Percentiles rank a stretch among this genome's conserved stretches.
These are phyloP conservation scores for Coemansia biformis DNA, from an alignment of 192 early-diverging fungal genomes.

Conservation along the genomic window DNA sequence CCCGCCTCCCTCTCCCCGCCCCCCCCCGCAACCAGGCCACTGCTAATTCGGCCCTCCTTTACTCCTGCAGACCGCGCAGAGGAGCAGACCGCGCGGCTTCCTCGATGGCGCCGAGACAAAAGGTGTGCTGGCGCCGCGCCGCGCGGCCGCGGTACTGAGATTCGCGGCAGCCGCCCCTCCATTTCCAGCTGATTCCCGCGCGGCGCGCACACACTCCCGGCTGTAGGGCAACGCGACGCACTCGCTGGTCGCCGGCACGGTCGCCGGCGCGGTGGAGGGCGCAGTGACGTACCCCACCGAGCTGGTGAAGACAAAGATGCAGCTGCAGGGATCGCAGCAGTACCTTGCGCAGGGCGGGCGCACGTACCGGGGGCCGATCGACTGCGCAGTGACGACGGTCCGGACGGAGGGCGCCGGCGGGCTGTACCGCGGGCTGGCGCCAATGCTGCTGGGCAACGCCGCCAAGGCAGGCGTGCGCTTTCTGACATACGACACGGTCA, in stretches of 20 bases:
- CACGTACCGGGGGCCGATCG: slow-evolving; percentile 72
- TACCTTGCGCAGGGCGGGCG: slow-evolving; percentile 33
- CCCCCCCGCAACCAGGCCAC: too few relatives aligned
- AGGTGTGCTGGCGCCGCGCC: too few relatives aligned
- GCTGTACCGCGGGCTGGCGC: slow-evolving; percentile 83
- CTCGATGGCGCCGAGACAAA: too few relatives aligned
- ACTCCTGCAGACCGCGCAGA: too few relatives aligned
- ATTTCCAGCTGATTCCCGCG: too few relatives aligned
- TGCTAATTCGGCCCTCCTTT: too few relatives aligned
- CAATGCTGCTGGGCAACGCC: slow-evolving; percentile 87
- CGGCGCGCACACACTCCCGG: too few relatives aligned
- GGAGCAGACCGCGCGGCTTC: too few relatives aligned
- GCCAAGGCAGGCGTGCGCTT: slow-evolving; percentile 91
- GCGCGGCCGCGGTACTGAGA: too few relatives aligned
- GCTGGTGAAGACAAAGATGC: slow-evolving; percentile 93
- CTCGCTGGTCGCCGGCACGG: slow-evolving; percentile 75
- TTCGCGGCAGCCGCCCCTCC: too few relatives aligned
- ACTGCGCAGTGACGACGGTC: slow-evolving; percentile 70
- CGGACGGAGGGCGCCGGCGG: slow-evolving; percentile 65
- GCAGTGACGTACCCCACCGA: slow-evolving; percentile 92
- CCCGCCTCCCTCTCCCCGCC: too few relatives aligned
- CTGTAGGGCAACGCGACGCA: slow-evolving; percentile 43
- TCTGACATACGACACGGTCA: slow-evolving; percentile 83
- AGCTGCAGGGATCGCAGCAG: slow-evolving; percentile 65
- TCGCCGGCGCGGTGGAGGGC: slow-evolving; percentile 89